Evolutionary conservation across 345 rosid genomes (phyloP).

Genomic region (Gossypium arboreum): DNA sequence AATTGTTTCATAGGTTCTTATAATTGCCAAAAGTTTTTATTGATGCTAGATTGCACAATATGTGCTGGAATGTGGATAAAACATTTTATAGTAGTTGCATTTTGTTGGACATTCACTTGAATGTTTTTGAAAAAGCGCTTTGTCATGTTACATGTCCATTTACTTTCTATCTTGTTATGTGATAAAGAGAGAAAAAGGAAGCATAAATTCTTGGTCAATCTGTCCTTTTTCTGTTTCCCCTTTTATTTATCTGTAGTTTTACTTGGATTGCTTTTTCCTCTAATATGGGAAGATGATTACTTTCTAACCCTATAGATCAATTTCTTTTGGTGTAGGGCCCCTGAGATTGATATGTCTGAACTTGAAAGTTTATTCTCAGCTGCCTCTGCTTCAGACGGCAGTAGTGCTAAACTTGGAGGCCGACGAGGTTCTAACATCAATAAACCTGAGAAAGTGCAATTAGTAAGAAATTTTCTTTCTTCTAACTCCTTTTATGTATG

Average conservation of each 20-base stretch:
- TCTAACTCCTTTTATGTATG: background rate
- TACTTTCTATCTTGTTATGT: background rate
- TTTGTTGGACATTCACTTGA: background rate
- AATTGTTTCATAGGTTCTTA: background rate
- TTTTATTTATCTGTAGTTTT: background rate
- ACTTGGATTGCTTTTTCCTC: background rate
- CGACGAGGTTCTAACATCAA: slow-evolving; percentile 78
- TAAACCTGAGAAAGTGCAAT: slow-evolving; percentile 92
- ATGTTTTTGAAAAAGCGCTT: background rate
- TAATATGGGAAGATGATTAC: background rate
- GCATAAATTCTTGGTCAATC: background rate
- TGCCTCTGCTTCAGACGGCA: slow-evolving; percentile 54
- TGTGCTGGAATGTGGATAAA: background rate
- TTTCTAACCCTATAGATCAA: background rate
- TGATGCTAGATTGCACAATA: background rate
- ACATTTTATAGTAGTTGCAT: slow-evolving; percentile 2
- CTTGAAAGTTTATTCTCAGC: slow-evolving; percentile 95
- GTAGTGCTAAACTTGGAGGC: slow-evolving; percentile 51
- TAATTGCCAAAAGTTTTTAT: background rate
- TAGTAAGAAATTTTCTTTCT: slow-evolving; percentile 46
- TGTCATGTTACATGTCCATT: background rate
- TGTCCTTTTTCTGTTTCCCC: background rate
- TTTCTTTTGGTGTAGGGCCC: slow-evolving; percentile 62
- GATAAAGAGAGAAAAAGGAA: background rate
- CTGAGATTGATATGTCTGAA: slow-evolving; percentile 96